These are phyloP conservation scores for Monosporascus sp. DNA, from an alignment of 2,329 filamentous ascomycete genomes.

Conservation along the genomic window DNA sequence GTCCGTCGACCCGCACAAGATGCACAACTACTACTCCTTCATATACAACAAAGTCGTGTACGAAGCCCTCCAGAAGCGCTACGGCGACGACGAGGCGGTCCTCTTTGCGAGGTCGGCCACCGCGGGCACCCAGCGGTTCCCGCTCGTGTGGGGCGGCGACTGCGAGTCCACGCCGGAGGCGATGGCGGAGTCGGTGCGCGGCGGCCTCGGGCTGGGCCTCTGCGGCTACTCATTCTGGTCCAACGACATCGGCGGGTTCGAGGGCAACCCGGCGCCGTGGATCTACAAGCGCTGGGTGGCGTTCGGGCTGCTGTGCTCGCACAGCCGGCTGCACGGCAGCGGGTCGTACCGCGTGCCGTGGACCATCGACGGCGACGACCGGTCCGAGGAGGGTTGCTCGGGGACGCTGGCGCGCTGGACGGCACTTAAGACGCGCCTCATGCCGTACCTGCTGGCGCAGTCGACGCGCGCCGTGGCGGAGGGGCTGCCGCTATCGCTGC, in stretches of 20 bases:
- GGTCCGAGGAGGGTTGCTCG: constrained; percentile 48
- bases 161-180: constrained; percentile 70
- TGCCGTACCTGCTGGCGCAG: constrained; percentile 48
- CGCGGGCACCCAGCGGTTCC: constrained; percentile 65
- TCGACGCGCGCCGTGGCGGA: constrained; percentile 35
- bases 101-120: constrained; percentile 62
- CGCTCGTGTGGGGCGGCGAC: constrained; percentile 69
- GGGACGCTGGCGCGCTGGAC: constrained; percentile 43
- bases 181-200: constrained; percentile 65
- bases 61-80: constrained; percentile 54
- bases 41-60: constrained; percentile 68
- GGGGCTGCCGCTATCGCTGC: constrained; percentile 57
- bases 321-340: constrained; percentile 66
- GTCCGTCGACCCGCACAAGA: constrained; percentile 53
- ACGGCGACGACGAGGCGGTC: constrained; percentile 50
- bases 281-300: constrained; percentile 76
- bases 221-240: constrained; percentile 65
- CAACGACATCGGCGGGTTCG: constrained; percentile 67
- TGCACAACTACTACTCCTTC: constrained; percentile 77
- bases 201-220: constrained; percentile 58
- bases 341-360: constrained; percentile 70
- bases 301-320: constrained; percentile 66
- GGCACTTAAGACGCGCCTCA: constrained; percentile 44
- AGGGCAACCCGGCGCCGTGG: constrained; percentile 60
- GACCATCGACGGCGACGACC: constrained; percentile 62